These are phyloP conservation scores for Lophium mytilinum DNA, from an alignment of 495 filamentous ascomycete genomes.

Conservation along the genomic window DNA sequence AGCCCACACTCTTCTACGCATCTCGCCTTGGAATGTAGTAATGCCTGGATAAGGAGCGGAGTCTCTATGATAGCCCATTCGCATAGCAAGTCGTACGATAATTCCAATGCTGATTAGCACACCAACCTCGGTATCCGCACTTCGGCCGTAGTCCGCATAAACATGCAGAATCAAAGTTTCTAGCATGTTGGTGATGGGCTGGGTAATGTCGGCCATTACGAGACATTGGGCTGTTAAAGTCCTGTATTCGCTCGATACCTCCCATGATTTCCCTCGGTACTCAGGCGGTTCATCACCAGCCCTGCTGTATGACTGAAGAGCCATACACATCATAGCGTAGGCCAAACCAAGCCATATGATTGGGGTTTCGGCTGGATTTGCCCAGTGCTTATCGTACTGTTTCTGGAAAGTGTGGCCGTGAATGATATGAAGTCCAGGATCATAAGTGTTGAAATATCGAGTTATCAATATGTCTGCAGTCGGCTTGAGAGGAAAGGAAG, in stretches of 20 bases:
- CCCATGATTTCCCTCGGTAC: constrained; percentile 42
- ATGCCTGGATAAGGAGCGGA: constrained; percentile 75
- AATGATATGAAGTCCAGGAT: constrained; percentile 73
- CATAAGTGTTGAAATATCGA: constrained; percentile 63
- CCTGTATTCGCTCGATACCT: constrained; percentile 73
- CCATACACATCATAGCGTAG: constrained; percentile 79
- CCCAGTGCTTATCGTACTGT: constrained; percentile 81
- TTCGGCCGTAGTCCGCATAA: constrained; percentile 69
- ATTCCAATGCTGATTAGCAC: constrained; percentile 76
- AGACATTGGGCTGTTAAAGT: constrained; percentile 80
- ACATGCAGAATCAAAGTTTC: constrained; percentile 83
- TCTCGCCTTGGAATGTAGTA: constrained; percentile 81
- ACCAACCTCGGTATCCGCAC: constrained; percentile 70
- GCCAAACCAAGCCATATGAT: constrained; percentile 86
- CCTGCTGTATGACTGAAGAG: constrained; percentile 82
- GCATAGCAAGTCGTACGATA: constrained; percentile 77
- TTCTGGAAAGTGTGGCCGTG: constrained; percentile 81
- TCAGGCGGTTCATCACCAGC: constrained; percentile 90
- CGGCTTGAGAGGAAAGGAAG: constrained; percentile 69
- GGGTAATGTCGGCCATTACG: constrained; percentile 80
- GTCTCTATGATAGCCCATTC: constrained; percentile 95
- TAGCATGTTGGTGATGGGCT: constrained; percentile 75
- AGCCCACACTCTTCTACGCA: constrained; percentile 83
- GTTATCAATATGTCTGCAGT: constrained; percentile 72
- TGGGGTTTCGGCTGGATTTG: constrained; percentile 67